Evolutionary conservation across 2,329 filamentous ascomycete species (phyloP).

Genomic region (Xylaria sp.): DNA sequence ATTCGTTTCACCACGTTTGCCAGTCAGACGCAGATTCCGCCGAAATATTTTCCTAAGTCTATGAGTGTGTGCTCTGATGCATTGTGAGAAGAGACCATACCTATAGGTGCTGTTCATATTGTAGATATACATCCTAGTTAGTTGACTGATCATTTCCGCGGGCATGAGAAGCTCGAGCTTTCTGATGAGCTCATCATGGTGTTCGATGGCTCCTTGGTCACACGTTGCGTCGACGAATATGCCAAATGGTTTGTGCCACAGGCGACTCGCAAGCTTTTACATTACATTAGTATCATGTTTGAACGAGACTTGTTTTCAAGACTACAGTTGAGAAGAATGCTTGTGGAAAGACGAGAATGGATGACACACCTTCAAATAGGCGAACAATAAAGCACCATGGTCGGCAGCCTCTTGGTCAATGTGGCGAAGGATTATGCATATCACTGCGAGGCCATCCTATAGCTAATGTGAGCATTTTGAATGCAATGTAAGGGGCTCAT

Average conservation of each 20-base stretch:
- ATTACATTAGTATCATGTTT: constrained; percentile 35
- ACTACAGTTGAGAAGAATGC: neutral
- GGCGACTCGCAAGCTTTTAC: constrained; percentile 70
- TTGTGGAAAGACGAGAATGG: neutral
- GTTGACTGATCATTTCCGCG: constrained; percentile 67
- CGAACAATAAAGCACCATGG: constrained; percentile 73
- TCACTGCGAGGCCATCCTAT: constrained; percentile 73
- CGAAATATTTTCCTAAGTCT: constrained; percentile 69
- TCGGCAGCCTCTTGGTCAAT: constrained; percentile 74
- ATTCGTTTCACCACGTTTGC: constrained; percentile 69
- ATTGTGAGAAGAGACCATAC: constrained; percentile 49
- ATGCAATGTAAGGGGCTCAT: neutral
- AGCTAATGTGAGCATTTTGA: constrained; percentile 21
- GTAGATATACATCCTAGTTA: constrained; percentile 74
- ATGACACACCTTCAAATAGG: constrained; percentile 70
- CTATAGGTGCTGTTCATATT: constrained; percentile 79
- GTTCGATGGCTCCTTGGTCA: constrained; percentile 74
- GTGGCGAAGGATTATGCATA: constrained; percentile 75
- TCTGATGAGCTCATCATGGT: constrained; percentile 72
- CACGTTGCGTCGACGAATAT: constrained; percentile 76
- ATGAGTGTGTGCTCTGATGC: constrained; percentile 32
- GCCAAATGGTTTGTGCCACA: constrained; percentile 77
- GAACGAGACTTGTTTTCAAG: neutral
- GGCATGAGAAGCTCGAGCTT: constrained; percentile 72
- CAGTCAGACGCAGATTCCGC: constrained; percentile 69